Evolutionary conservation across 306 rosid genomes (phyloP).

Genomic region (Dryas drummondii): DNA sequence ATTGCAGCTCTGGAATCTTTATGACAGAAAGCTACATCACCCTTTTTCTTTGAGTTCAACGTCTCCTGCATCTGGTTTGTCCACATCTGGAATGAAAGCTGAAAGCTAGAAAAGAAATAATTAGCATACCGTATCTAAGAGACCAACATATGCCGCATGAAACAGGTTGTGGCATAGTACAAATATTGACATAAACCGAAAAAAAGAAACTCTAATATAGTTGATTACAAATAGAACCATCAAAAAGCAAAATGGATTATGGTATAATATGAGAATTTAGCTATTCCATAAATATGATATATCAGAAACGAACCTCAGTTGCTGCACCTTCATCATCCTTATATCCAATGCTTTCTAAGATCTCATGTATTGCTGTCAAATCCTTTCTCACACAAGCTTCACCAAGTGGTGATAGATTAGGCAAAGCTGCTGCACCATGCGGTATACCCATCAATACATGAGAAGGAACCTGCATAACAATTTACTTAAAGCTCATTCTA

Average conservation of each 20-base stretch:
- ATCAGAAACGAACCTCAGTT: slow-evolving; percentile 69
- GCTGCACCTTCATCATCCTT: slow-evolving; percentile 96
- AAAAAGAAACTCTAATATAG: neutral
- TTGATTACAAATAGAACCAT: neutral
- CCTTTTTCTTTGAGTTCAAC: slow-evolving; percentile 85
- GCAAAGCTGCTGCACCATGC: slow-evolving; percentile 51
- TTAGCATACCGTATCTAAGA: slow-evolving; percentile 15
- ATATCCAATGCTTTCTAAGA: slow-evolving; percentile 79
- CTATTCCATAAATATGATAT: slow-evolving; percentile 5
- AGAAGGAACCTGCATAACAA: slow-evolving; percentile 75
- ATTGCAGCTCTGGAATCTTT: slow-evolving; percentile 71
- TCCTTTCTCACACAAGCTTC: slow-evolving; percentile 85
- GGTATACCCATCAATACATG: slow-evolving; percentile 84
- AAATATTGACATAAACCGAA: neutral
- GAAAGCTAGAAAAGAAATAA: slow-evolving; percentile 22
- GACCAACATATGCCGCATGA: too few species aligned
- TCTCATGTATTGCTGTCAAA: slow-evolving; percentile 83
- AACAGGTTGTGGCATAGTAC: neutral
- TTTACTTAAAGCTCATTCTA: slow-evolving; percentile 28
- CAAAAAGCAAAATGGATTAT: neutral
- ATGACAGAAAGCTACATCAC: slow-evolving; percentile 76
- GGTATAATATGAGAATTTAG: neutral
- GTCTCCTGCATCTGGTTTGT: slow-evolving; percentile 98
- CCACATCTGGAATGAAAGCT: slow-evolving; percentile 99
- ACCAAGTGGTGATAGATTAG: slow-evolving; percentile 66